A percentile compares a stretch with the other conserved stretches of the same genome.
These are phyloP conservation scores for Exsudoporus frostii DNA, from an alignment of 768 basidiomycete genomes.

Conservation along the genomic window DNA sequence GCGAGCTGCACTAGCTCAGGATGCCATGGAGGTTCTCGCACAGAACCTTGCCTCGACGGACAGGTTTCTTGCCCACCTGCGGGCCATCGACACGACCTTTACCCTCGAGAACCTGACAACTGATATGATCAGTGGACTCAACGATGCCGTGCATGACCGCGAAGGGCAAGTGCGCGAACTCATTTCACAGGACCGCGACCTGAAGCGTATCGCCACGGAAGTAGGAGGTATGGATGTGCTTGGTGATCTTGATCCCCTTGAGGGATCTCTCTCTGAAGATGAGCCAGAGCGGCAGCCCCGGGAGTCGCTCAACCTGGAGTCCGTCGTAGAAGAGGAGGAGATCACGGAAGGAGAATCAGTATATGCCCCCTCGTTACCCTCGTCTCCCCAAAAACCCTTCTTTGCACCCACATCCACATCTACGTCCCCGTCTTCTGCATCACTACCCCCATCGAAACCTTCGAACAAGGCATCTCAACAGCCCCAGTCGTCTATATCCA, in stretches of 20 bases:
- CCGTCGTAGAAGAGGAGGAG: slow-evolving; percentile 40
- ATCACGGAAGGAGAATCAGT: slow-evolving; percentile 40
- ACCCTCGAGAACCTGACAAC: slow-evolving; percentile 68
- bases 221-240: slow-evolving; percentile 75
- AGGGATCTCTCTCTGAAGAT: slow-evolving; percentile 32
- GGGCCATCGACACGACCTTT: slow-evolving; percentile 54
- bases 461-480: slow-evolving; percentile 17
- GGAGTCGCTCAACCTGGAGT: slow-evolving; percentile 30
- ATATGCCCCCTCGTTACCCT: slow-evolving; percentile 38
- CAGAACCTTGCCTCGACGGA: slow-evolving; percentile 76
- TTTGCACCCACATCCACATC: slow-evolving; percentile 49
- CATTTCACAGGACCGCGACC: slow-evolving; percentile 74
- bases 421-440: slow-evolving; percentile 52
- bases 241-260: slow-evolving; percentile 64
- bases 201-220: slow-evolving; percentile 72
- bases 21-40: slow-evolving; percentile 71
- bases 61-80: slow-evolving; percentile 69
- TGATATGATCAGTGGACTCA: slow-evolving; percentile 72
- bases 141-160: slow-evolving; percentile 71
- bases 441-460: slow-evolving; percentile 30
- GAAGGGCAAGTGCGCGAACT: slow-evolving; percentile 81
- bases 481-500: slow-evolving; percentile 29
- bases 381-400: slow-evolving; percentile 55
- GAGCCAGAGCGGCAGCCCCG: slow-evolving; percentile 27
- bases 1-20: slow-evolving; percentile 34